Base-by-base conservation (phyloP, 2,329 filamentous ascomycete species). In the Aspergillus aculeatinus region DNA sequence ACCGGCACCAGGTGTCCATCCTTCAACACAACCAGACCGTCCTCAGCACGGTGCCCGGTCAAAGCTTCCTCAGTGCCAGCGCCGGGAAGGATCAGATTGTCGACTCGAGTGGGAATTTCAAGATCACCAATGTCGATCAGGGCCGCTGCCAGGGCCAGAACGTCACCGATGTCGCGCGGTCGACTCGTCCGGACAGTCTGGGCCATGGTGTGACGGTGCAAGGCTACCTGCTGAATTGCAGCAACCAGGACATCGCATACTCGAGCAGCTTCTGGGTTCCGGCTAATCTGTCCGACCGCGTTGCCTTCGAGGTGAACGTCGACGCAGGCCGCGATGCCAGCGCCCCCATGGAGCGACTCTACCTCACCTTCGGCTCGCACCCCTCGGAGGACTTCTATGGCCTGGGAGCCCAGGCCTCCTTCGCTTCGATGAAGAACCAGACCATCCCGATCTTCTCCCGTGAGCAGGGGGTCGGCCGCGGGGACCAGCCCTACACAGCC, bases 401-500 rank as follows among this genome's bases (percentile, higher is more conserved):
- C 27, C 52, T 70, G 3, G 68, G 68, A 39, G 67, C 57, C 5
- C 68, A 70, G 56, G 67, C 56, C 6, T 70, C 67, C 11, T 70
- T 67, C 25, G 63, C 67, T 0, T 70, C 67, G 2, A 58, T 69
- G 60, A 70, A 70, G 48, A 70, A 69, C 42, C 67, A 63, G 35
- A 63, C 67, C 0, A 65, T 69, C 12, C 67, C 68, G 1, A 67
- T 70, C 19, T 68, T 69, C 55, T 66, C 65, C 2, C 63, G 67
- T 7, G 67, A 69, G 39, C 65, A 67, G 44, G 67, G 67, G 23
- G 67, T 69, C 12, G 67, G 67, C 12, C 67, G 67, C 23, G 67
- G 67, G 16, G 67, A 69, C 23, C 59, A 69, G 56, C 67, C 67
- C 0, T 63, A 64, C 11, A 69, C 67, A 10, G 29, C 49, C 10